Percentiles rank a stretch among this genome's conserved stretches.
phyloP scores from a whole-genome alignment of 306 rosid species.

The Medicago truncatula region MtrunA17r5.0-ANR NC_053048.1:37159501-37160000 shows the following conservation, averaged over 20 bases:
- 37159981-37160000: background rate
- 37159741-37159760: background rate
- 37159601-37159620: constrained; percentile 45
- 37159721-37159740: too few species aligned
- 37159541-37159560: constrained; percentile 58
- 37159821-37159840: background rate
- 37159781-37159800: background rate
- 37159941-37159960: background rate
- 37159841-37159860: background rate
- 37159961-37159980: background rate
- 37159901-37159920: background rate
- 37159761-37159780: background rate
- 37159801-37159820: background rate
- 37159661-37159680: too few species aligned
- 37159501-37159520: constrained; percentile 45
- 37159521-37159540: constrained; percentile 55
- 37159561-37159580: constrained; percentile 50
- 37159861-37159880: background rate
- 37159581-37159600: constrained; percentile 52
- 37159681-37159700: too few species aligned
- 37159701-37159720: too few species aligned
- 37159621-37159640: constrained; percentile 26
- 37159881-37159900: background rate
- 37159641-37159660: constrained; percentile 8
- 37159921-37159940: background rate